Evolutionary conservation across 495 filamentous ascomycete species (phyloP).

Genomic region (Aspergillus leporis): DNA sequence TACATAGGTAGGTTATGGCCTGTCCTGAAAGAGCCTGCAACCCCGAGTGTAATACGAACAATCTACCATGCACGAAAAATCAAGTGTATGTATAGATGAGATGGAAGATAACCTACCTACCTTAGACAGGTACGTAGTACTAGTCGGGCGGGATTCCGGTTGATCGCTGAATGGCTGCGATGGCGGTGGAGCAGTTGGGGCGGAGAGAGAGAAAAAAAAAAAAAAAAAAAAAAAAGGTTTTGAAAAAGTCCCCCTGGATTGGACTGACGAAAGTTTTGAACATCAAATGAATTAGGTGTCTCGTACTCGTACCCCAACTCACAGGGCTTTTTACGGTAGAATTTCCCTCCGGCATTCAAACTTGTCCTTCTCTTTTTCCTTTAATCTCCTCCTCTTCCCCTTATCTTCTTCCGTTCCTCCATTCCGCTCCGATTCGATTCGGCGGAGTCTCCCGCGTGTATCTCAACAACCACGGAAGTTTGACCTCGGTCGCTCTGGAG

Average conservation of each 20-base stretch:
- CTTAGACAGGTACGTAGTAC: not conserved
- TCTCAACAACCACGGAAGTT: not conserved
- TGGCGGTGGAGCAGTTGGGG: not conserved
- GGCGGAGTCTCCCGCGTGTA: not conserved
- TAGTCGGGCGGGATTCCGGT: not conserved
- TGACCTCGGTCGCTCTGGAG: not conserved
- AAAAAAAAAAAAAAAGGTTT: not conserved
- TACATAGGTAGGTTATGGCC: not conserved
- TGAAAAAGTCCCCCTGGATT: conserved; percentile 3
- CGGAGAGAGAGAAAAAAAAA: conserved; percentile 2
- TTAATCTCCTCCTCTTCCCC: not conserved
- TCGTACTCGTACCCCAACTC: not conserved
- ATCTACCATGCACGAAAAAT: no score
- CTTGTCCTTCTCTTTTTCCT: not conserved
- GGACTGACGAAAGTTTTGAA: not conserved
- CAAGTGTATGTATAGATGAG: no score
- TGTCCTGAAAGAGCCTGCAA: not conserved
- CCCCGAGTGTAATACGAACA: no score
- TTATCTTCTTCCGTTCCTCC: not conserved
- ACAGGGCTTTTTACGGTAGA: not conserved
- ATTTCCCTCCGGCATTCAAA: not conserved
- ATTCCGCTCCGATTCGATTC: conserved; percentile 3
- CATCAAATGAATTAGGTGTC: not conserved
- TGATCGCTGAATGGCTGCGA: not conserved
- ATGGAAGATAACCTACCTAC: no score